phyloP scores from a whole-genome alignment of 306 rosid genomes.

The Quercus dentata region DNA sequence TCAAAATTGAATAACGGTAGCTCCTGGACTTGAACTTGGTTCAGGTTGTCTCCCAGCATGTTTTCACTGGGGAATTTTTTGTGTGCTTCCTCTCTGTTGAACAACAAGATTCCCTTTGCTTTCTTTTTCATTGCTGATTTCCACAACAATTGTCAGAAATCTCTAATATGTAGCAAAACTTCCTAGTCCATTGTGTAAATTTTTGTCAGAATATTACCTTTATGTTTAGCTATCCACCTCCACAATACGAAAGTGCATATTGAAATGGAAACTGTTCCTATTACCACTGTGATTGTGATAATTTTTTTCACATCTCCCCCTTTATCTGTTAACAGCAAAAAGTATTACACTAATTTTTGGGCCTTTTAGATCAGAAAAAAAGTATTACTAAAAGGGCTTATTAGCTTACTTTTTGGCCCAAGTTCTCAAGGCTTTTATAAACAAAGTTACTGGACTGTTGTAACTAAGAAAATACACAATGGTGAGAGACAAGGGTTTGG shows the following conservation, averaged over 20 bases:
- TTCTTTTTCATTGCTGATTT: neutral
- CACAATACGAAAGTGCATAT: conserved; percentile 16
- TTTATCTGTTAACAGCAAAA: neutral
- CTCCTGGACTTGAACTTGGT: conserved; percentile 21
- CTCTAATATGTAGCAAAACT: neutral
- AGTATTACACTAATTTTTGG: too few relatives aligned
- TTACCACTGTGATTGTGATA: neutral
- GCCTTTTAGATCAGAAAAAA: too few relatives aligned
- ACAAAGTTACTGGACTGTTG: too few relatives aligned
- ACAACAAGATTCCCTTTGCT: neutral
- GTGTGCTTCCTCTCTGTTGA: neutral
- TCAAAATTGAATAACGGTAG: conserved; percentile 15
- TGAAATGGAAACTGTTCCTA: conserved; percentile 4
- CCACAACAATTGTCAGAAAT: neutral
- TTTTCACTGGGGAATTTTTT: neutral
- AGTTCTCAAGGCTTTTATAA: too few relatives aligned
- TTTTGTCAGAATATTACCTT: neutral
- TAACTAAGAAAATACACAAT: too few relatives aligned
- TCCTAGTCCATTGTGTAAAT: neutral
- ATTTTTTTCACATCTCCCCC: neutral
- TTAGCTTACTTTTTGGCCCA: too few relatives aligned
- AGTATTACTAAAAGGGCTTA: too few relatives aligned
- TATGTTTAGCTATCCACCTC: neutral
- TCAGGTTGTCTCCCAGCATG: neutral
- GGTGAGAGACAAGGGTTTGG: too few relatives aligned